Evolutionary conservation across 306 rosid genomes (phyloP), one percentile per base, ranked within the genome.

Genomic region (Castanea sativa): DNA sequence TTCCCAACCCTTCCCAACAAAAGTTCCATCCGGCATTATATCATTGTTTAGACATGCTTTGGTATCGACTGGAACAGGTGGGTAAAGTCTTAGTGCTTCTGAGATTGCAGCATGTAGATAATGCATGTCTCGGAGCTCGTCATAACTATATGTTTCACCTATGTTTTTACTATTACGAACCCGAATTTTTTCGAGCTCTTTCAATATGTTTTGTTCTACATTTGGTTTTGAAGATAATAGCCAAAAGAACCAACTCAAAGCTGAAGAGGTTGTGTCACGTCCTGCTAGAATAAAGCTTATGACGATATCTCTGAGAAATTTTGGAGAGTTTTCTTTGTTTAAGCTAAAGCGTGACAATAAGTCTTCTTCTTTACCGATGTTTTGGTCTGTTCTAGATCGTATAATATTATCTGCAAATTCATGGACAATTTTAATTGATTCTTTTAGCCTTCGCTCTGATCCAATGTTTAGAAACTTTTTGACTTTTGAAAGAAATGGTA

Each of bases 201-300:
- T 38, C 45, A 38, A 2, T 38, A 38, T 38, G 2, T 38, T 38
- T 38, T 7, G 45, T 38, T 77, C 45, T 14, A 83, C 87, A 12
- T 85, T 77, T 0, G 83, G 86, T 7, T 85, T 79, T 1, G 90
- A 86, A 0, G 93, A 88, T 1, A 90, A 4, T 23, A 88, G 57
- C 98, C 97, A 90, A 52, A 93, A 93, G 76, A 93, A 87, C 98
- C 98, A 91, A 3, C 83, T 87, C 7, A 93, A 32, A 3, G 90
- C 97, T 0, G 97, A 80, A 14, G 98, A 91, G 2, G 97, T 91
- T 12, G 98, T 82, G 45, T 38, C 45, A 38, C 45, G 11, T 38
- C 45, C 45, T 38, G 45, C 45, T 7, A 38, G 45, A 38, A 55
- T 38, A 38, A 38, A 38, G 45, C 45, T 38, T 38, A 38, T 38